These are phyloP conservation scores for Rhinocladiella mackenziei DNA, from an alignment of 2,329 filamentous ascomycete genomes.

Conservation along the genomic window DNA sequence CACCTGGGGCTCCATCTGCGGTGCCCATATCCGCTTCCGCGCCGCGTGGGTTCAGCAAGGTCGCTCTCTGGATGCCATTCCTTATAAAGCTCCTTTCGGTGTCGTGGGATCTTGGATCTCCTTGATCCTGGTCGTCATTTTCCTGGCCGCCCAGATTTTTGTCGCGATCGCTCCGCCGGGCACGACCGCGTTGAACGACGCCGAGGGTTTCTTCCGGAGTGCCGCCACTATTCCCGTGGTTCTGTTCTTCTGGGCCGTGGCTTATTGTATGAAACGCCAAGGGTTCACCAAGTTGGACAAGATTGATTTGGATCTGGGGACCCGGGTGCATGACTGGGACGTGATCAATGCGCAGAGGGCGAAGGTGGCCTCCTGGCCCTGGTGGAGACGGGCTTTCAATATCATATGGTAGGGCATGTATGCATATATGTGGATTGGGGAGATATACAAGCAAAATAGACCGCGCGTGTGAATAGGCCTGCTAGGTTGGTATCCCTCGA, in stretches of 20 bases:
- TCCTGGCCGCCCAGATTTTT: constrained; percentile 84
- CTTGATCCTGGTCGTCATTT: constrained; percentile 67
- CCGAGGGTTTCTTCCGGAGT: constrained; percentile 11
- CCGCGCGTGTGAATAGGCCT: neutral
- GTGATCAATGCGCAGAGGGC: constrained; percentile 48
- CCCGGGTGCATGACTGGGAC: constrained; percentile 63
- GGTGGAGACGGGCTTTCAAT: constrained; percentile 15
- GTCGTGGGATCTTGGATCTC: constrained; percentile 76
- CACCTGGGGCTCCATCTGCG: constrained; percentile 62
- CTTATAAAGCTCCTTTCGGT: constrained; percentile 76
- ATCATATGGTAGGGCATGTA: constrained; percentile 6
- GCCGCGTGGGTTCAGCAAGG: constrained; percentile 68
- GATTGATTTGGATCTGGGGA: constrained; percentile 65
- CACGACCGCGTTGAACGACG: constrained; percentile 1
- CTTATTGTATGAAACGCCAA: constrained; percentile 63
- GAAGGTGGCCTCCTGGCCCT: constrained; percentile 9
- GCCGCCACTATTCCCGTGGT: constrained; percentile 6
- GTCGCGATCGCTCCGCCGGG: constrained; percentile 54
- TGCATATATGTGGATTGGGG: neutral
- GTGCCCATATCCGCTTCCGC: constrained; percentile 83
- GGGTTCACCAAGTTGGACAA: constrained; percentile 56
- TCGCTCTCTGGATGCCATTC: constrained; percentile 67
- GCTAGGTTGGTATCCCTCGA: neutral
- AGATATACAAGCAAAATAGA: neutral
- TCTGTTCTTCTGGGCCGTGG: constrained; percentile 46